phyloP scores from a whole-genome alignment of 805 yeast species.

The Monosporozyma unispora region DNA sequence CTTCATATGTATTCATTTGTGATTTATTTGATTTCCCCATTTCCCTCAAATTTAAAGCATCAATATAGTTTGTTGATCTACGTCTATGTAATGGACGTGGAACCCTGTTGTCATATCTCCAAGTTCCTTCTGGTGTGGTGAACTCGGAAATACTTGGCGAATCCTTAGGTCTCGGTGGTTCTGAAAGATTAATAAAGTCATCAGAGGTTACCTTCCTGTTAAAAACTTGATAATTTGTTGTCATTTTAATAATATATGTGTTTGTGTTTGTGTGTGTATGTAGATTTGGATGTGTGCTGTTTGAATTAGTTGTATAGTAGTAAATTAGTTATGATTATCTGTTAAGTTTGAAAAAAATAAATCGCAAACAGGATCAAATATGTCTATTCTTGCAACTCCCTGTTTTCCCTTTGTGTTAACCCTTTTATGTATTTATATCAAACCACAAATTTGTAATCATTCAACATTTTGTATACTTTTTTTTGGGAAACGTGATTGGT shows the following conservation, averaged over 20 bases:
- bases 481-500: not conserved
- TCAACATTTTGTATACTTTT: too few species aligned
- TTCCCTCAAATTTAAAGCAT: slow-evolving; percentile 9
- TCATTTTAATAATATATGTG: not conserved
- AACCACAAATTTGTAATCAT: too few species aligned
- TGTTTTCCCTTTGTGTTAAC: not conserved
- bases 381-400: not conserved
- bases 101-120: not conserved
- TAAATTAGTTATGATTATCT: not conserved
- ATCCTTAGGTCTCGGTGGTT: slow-evolving; percentile 17
- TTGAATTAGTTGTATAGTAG: not conserved
- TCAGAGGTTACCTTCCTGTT: slow-evolving; percentile 5
- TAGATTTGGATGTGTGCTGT: not conserved
- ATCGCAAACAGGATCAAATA: not conserved
- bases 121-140: slow-evolving; percentile 1
- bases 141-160: slow-evolving; percentile 12
- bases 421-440: too few species aligned
- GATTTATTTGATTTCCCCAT: not conserved
- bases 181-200: slow-evolving; percentile 16
- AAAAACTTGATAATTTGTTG: not conserved
- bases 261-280: not conserved
- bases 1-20: not conserved
- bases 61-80: slow-evolving; percentile 16
- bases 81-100: slow-evolving; percentile 8
- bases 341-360: not conserved